Evolutionary conservation across 2,329 filamentous ascomycete genomes (phyloP).

Genomic region (Metarhizium anisopliae): DNA sequence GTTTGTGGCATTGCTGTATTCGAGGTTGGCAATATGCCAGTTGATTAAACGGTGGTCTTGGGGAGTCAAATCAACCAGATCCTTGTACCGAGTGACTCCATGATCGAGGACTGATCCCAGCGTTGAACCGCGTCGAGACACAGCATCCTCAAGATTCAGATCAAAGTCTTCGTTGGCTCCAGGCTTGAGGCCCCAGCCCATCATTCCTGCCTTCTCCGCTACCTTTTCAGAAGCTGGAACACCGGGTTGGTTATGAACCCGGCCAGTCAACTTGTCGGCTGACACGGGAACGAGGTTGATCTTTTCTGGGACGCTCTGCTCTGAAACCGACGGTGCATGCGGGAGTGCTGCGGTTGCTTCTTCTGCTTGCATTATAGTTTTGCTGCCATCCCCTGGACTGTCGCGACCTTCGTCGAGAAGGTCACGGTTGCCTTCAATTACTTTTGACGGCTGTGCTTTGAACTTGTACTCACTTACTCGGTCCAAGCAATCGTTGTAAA

Average conservation of each 20-base stretch:
- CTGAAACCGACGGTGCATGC: conserved; percentile 42
- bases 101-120: conserved; percentile 88
- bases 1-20: conserved; percentile 92
- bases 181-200: conserved; percentile 72
- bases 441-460: conserved; percentile 58
- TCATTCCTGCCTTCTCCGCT: conserved; percentile 64
- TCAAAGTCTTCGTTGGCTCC: conserved; percentile 55
- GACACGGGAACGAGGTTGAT: conserved; percentile 54
- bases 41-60: conserved; percentile 88
- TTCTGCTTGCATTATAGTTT: conserved; percentile 64
- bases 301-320: conserved; percentile 43
- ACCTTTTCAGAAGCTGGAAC: conserved; percentile 63
- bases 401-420: conserved; percentile 79
- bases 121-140: conserved; percentile 57
- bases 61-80: conserved; percentile 70
- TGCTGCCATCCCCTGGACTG: conserved; percentile 57
- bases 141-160: conserved; percentile 60
- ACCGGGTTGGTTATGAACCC: conserved; percentile 62
- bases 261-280: conserved; percentile 61
- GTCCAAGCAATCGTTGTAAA: conserved; percentile 93
- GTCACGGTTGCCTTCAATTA: conserved; percentile 73
- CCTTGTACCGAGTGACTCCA: conserved; percentile 80
- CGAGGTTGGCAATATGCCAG: conserved; percentile 96
- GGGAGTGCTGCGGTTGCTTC: conserved; percentile 55
- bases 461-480: conserved; percentile 85